A percentile compares a stretch with the other conserved stretches of the same genome.
phyloP scores from a whole-genome alignment of 2,329 filamentous ascomycete species.

The Neofusicoccum parvum region DNA sequence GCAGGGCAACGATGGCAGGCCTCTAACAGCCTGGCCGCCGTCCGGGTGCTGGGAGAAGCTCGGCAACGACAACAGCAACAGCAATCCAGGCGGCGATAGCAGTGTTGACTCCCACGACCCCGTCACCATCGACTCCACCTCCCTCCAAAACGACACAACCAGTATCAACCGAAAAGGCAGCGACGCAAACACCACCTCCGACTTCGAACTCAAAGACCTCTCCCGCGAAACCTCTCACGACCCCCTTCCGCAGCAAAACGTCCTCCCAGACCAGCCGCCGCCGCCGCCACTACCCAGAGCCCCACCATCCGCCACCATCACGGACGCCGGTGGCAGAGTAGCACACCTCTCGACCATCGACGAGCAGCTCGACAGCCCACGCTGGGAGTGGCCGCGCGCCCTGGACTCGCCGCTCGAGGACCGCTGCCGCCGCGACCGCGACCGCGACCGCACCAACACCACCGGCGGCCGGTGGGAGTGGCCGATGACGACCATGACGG shows the following conservation, averaged over 20 bases:
- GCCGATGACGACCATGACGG: background rate
- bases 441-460: background rate
- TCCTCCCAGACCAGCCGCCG: background rate
- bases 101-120: background rate
- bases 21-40: background rate
- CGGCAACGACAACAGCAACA: background rate
- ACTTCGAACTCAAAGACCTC: background rate
- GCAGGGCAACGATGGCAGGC: background rate
- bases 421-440: background rate
- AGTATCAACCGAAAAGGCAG: background rate
- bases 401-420: background rate
- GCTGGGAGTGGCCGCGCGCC: background rate
- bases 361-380: background rate
- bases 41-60: conserved; percentile 8
- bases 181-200: background rate
- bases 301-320: no score
- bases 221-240: background rate
- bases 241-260: no score
- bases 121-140: background rate
- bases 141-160: background rate
- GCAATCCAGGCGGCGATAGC: background rate
- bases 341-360: no score
- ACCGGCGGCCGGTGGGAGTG: background rate
- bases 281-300: background rate
- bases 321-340: no score